phyloP scores from a whole-genome alignment of 2,329 filamentous ascomycete species.

The Thielaviopsis euricoi region DNA sequence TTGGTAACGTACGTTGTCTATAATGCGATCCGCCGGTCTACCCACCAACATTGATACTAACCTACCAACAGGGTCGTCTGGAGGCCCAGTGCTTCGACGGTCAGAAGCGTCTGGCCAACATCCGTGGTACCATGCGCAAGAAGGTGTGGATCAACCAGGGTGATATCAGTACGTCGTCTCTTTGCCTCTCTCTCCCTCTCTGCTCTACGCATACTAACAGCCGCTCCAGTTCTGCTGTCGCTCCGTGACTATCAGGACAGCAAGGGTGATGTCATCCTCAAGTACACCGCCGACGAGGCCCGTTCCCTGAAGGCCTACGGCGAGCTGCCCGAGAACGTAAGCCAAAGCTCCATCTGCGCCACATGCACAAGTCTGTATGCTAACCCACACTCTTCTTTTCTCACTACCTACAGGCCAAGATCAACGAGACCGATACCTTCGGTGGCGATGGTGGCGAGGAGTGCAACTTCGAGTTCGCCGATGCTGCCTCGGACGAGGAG shows the following conservation, averaged over 20 bases:
- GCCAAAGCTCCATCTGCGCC: neutral
- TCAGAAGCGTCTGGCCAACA: slow-evolving; percentile 53
- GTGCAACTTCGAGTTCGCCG: slow-evolving; percentile 97
- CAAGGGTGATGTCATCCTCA: slow-evolving; percentile 93
- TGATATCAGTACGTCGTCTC: slow-evolving; percentile 41
- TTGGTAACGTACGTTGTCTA: slow-evolving; percentile 45
- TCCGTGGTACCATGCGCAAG: slow-evolving; percentile 49
- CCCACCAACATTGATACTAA: slow-evolving; percentile 2
- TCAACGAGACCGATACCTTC: slow-evolving; percentile 98
- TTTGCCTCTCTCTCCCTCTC: neutral
- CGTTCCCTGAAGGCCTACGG: slow-evolving; percentile 91
- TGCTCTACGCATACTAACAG: neutral
- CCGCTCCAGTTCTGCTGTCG: slow-evolving; percentile 48
- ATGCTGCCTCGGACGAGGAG: slow-evolving; percentile 53
- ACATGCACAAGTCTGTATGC: neutral
- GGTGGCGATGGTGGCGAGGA: slow-evolving; percentile 86
- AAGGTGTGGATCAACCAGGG: slow-evolving; percentile 99
- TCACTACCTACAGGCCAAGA: slow-evolving; percentile 49
- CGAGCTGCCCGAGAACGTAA: slow-evolving; percentile 69
- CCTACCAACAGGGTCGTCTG: slow-evolving; percentile 45
- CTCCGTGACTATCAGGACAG: slow-evolving; percentile 88
- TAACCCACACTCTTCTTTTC: neutral
- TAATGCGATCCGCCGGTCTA: neutral
- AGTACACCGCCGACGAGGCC: slow-evolving; percentile 93
- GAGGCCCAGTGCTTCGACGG: slow-evolving; percentile 94